Conservation (phyloP, 345 rosid species). For the Noccaea caerulescens region DNA sequence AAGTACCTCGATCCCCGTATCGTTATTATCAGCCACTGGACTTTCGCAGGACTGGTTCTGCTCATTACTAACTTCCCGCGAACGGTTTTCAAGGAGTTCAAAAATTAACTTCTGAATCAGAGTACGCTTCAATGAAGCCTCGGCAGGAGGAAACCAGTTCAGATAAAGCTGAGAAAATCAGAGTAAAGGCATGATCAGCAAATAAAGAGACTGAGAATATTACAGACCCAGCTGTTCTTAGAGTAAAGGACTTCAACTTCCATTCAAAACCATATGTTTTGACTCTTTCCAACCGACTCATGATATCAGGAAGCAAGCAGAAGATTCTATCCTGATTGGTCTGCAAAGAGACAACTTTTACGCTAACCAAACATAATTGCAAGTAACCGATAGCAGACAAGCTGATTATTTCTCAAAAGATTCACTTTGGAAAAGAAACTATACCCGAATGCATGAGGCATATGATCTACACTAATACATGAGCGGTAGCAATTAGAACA, state of each 20-base stretch:
- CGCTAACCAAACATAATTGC: conserved; percentile 6
- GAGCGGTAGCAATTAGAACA: conserved; percentile 12
- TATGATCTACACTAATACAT: conserved; percentile 17
- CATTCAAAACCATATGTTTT: not conserved
- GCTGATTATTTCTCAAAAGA: not conserved
- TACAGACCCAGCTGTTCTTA: conserved; percentile 18
- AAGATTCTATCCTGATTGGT: not conserved
- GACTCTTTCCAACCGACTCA: conserved; percentile 15
- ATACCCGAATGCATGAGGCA: not conserved
- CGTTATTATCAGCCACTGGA: conserved; percentile 37
- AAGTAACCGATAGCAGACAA: conserved; percentile 9
- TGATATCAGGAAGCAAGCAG: conserved; percentile 20
- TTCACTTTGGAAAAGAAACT: conserved; percentile 17
- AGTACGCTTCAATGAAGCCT: conserved; percentile 92
- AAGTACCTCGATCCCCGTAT: conserved; percentile 49
- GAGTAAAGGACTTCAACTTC: conserved; percentile 7
- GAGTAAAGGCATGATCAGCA: conserved; percentile 30
- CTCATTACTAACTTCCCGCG: conserved; percentile 49
- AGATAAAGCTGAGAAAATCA: conserved; percentile 64
- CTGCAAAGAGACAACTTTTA: conserved; percentile 16
- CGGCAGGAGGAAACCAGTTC: conserved; percentile 88
- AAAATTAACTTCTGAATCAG: conserved; percentile 76
- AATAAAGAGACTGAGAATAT: conserved; percentile 23
- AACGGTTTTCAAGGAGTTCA: conserved; percentile 64
- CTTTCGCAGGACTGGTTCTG: conserved; percentile 49